Base-by-base conservation (phyloP, 306 rosid genomes). In the Coriaria nepalensis region DNA sequence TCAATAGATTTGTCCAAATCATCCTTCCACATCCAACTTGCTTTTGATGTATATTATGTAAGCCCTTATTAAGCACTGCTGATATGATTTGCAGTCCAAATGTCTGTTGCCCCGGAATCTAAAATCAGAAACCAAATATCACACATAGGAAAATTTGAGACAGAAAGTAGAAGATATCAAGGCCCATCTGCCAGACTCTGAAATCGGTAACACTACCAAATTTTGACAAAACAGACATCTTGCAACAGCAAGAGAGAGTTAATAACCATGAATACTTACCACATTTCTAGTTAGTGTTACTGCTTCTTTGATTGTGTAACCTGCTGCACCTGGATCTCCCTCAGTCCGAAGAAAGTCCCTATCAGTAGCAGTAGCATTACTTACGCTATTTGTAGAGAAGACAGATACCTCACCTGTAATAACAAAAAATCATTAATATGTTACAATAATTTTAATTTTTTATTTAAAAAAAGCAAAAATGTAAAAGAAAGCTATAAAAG, bases 221-320 rank as follows among this genome's bases (percentile, higher is more conserved):
- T 15, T 40, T 39, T 40, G 11, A 41, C 42, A 12, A 32, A 35
- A 14, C n/a, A 36, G 38, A 44, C 44, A 46, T 11, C 5, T 42
- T 37, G 37, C 40, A 43, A 58, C 40, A 42, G 50, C 40, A 52
- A 53, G 37, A 15, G 37, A 15, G 36, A 53, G 35, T 43, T 44
- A 34, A 48, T 48, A 57, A 66, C 47, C 49, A 51, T 66, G 52
- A 56, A 62, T 35, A 73, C 84, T 59, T 35, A 90, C 98, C 94
- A 90, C 95, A 77, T 95, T 90, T 64, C 78, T 73, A 29, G 92
- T 79, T 45, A 85, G 87, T 14, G 74, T 76, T 52, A 79, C 73
- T 29, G 95, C 95, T 71, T 90, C 95, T 70, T 77, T 90, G 60
- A 90, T 77, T 53, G 95, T 81, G 69, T 85, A 90, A 67, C 98